A percentile compares a stretch with the other conserved stretches of the same genome.
These are phyloP conservation scores for Allomyces arbusculus DNA, from an alignment of 192 early-diverging fungal species.

Conservation along the genomic window DNA sequence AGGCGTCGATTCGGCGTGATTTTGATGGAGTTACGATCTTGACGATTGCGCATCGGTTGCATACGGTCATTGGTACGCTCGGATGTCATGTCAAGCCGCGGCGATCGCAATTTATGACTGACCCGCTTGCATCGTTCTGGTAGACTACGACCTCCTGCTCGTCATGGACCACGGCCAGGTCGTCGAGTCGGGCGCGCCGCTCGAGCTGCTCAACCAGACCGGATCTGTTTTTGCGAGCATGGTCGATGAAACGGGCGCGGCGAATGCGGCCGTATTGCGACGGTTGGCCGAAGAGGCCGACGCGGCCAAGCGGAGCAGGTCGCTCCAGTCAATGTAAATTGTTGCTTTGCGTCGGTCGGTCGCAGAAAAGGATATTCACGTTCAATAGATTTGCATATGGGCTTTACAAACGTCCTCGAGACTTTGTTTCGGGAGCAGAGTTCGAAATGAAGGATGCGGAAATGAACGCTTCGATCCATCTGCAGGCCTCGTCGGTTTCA, in stretches of 20 bases:
- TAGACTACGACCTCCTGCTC: slow-evolving; percentile 1
- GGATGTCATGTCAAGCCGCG: not conserved
- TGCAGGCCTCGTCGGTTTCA: no score
- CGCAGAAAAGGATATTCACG: no score
- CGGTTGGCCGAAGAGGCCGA: slow-evolving; percentile 12
- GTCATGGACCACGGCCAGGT: not conserved
- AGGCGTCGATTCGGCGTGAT: slow-evolving; percentile 33
- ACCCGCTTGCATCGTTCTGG: no score
- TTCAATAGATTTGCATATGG: no score
- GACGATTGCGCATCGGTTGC: slow-evolving; percentile 56
- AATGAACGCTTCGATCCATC: no score
- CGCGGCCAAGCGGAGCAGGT: no score
- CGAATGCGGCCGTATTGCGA: slow-evolving; percentile 33
- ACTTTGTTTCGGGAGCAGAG: no score
- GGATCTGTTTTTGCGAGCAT: slow-evolving; percentile 27
- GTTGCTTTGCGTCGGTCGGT: no score
- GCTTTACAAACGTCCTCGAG: no score
- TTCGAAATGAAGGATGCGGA: no score
- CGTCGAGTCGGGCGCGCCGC: slow-evolving; percentile 20
- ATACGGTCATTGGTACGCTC: slow-evolving; percentile 27
- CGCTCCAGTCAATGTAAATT: no score
- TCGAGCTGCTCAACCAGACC: slow-evolving; percentile 17
- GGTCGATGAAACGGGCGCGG: slow-evolving; percentile 45
- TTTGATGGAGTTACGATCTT: slow-evolving; percentile 37
- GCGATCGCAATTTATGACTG: no score